Percentiles rank a stretch among this genome's conserved stretches.
Evolutionary conservation across 2,329 filamentous ascomycete species (phyloP).

Genomic region (Diplodia seriata): DNA sequence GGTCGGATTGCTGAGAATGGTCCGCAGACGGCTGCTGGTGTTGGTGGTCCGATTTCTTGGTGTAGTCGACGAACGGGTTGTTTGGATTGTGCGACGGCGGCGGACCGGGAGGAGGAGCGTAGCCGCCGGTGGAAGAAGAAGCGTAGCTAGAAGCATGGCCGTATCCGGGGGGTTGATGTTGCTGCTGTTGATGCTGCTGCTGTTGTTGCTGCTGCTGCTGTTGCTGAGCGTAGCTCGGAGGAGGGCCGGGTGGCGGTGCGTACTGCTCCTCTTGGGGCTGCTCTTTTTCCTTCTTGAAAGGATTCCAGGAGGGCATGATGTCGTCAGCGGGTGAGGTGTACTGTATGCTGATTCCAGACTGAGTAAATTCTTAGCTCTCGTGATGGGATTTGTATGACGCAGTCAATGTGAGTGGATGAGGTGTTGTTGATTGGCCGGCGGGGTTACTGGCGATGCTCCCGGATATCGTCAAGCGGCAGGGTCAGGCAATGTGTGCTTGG

Average conservation of each 20-base stretch:
- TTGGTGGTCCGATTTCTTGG: background rate
- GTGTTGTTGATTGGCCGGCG: background rate
- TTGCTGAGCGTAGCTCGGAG: conserved; percentile 34
- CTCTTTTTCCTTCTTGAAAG: conserved; percentile 26
- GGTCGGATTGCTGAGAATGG: conserved; percentile 32
- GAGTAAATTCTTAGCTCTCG: background rate
- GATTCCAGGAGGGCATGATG: conserved; percentile 22
- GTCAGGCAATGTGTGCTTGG: background rate
- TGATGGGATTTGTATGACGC: background rate
- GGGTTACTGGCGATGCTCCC: background rate
- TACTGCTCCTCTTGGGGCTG: conserved; percentile 24
- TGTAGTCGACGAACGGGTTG: conserved; percentile 19
- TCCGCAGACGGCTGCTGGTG: background rate
- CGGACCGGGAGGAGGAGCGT: conserved; percentile 37
- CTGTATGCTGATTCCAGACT: background rate
- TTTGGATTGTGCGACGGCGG: conserved; percentile 33
- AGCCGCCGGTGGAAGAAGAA: conserved; percentile 28
- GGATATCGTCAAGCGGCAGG: background rate
- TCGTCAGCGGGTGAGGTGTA: no score
- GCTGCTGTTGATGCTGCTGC: conserved; percentile 33
- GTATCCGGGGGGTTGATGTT: conserved; percentile 33
- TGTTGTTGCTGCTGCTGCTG: no score
- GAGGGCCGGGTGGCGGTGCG: conserved; percentile 36
- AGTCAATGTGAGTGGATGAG: background rate
- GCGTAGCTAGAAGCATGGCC: conserved; percentile 35